phyloP scores from a whole-genome alignment of 495 filamentous ascomycete species.

The Cladorrhinum samala region DNA sequence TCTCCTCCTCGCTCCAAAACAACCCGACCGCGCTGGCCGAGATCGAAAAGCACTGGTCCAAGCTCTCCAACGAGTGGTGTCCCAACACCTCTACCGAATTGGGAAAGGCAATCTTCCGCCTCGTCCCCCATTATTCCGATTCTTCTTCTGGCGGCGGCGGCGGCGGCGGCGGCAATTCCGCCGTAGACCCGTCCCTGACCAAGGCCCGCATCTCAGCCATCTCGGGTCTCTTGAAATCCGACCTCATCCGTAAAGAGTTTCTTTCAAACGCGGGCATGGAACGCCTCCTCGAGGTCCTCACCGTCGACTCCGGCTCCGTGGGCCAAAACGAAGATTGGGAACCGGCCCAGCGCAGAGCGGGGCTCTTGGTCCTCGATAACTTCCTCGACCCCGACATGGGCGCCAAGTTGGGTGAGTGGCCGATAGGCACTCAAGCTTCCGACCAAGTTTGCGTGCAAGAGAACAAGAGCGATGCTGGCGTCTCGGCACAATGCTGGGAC shows the following conservation, averaged over 20 bases:
- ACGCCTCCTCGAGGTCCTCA: constrained; percentile 41
- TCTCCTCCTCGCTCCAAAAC: constrained; percentile 54
- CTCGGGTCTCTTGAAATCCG: constrained; percentile 38
- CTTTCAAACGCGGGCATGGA: constrained; percentile 40
- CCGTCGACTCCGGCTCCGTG: constrained; percentile 20
- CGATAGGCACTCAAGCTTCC: constrained; percentile 17
- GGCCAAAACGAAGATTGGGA: no score
- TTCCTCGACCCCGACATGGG: constrained; percentile 57
- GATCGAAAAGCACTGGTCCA: constrained; percentile 37
- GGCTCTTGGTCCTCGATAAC: constrained; percentile 49
- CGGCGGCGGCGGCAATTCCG: no score
- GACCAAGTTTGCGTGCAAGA: constrained; percentile 21
- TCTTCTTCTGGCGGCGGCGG: constrained; percentile 20
- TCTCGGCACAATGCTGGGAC: constrained; percentile 32
- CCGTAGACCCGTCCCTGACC: constrained; percentile 21
- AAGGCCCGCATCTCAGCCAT: constrained; percentile 36
- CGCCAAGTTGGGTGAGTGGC: constrained; percentile 45
- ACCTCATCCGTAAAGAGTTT: constrained; percentile 45
- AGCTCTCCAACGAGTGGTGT: constrained; percentile 21
- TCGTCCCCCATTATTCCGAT: constrained; percentile 28
- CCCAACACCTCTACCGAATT: not conserved
- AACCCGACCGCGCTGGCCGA: constrained; percentile 54
- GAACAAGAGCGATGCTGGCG: constrained; percentile 11
- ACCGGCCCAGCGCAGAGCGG: constrained; percentile 36
- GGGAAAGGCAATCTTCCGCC: constrained; percentile 16